Percentiles rank a stretch among this genome's conserved stretches.
Conservation (phyloP, 164 flowering plant species). For the Chimonanthus praecox region DNA sequence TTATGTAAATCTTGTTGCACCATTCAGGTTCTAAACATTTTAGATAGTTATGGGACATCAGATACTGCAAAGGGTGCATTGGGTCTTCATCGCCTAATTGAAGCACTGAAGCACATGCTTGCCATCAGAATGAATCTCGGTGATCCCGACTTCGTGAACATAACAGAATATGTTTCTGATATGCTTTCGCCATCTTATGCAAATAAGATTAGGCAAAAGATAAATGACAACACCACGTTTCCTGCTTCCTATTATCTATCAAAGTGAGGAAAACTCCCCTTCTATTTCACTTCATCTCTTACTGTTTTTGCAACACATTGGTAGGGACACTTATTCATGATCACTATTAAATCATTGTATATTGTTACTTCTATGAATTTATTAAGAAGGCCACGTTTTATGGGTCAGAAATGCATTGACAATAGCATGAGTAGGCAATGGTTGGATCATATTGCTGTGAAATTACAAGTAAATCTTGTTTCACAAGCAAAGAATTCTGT, state of each 20-base stretch:
- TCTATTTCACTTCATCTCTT: neutral
- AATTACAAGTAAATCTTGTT: neutral
- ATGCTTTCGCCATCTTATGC: constrained; percentile 79
- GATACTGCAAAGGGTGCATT: constrained; percentile 51
- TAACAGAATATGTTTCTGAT: constrained; percentile 27
- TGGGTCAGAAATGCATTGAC: neutral
- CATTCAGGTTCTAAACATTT: constrained; percentile 65
- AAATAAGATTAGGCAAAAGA: constrained; percentile 41
- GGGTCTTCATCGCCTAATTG: constrained; percentile 79
- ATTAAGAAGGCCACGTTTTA: neutral
- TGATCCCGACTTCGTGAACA: constrained; percentile 68
- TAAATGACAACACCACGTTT: constrained; percentile 84
- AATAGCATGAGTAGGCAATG: neutral
- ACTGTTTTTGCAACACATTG: neutral
- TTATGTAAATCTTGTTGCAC: neutral
- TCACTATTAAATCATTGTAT: no score
- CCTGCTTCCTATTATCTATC: constrained; percentile 64
- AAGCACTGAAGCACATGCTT: constrained; percentile 87
- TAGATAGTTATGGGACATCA: constrained; percentile 49
- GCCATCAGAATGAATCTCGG: constrained; percentile 91
- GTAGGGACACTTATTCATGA: neutral
- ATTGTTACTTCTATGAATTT: no score
- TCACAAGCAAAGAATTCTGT: neutral
- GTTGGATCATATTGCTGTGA: neutral
- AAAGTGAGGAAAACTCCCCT: constrained; percentile 31